Percentiles rank a stretch among this genome's conserved stretches.
phyloP scores from a whole-genome alignment of 2,329 filamentous ascomycete genomes.

The Polychaeton citri region DNA sequence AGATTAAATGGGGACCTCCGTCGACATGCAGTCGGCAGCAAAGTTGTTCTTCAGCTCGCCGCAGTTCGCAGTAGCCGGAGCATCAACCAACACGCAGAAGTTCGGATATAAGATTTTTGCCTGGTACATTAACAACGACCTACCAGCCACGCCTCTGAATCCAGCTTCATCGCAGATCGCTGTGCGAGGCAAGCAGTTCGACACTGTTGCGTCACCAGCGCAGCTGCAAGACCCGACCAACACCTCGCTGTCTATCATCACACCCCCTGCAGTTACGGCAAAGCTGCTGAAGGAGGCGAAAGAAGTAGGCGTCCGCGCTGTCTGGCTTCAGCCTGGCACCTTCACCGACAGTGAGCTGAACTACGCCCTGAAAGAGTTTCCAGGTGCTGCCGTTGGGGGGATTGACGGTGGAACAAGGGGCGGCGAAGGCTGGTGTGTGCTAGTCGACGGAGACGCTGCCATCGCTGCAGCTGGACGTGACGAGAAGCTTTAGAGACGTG shows the following conservation, averaged over 20 bases:
- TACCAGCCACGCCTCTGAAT: constrained; percentile 76
- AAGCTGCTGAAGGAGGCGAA: constrained; percentile 66
- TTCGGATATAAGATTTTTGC: constrained; percentile 84
- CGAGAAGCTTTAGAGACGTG: constrained; percentile 8
- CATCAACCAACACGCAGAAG: constrained; percentile 70
- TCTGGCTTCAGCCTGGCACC: constrained; percentile 86
- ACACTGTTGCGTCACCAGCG: constrained; percentile 52
- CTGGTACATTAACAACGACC: constrained; percentile 69
- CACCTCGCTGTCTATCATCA: constrained; percentile 76
- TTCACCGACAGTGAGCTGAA: constrained; percentile 64
- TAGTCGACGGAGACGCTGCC: constrained; percentile 66
- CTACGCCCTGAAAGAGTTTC: constrained; percentile 56
- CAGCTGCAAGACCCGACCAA: constrained; percentile 52
- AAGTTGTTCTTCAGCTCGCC: constrained; percentile 68
- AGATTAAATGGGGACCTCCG: too few species aligned
- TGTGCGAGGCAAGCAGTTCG: constrained; percentile 45
- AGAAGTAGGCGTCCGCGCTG: constrained; percentile 54
- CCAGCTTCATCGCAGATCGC: constrained; percentile 53
- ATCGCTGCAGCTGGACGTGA: constrained; percentile 42
- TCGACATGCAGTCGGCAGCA: constrained; percentile 53
- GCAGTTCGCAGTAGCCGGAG: constrained; percentile 78
- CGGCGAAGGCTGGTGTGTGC: constrained; percentile 70
- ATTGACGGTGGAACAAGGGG: constrained; percentile 53
- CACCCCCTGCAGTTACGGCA: constrained; percentile 65
- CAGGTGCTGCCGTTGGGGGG: constrained; percentile 51